These are phyloP conservation scores for Angomonas desouzai DNA, from an alignment of 208 protist species.

Conservation along the genomic window DNA sequence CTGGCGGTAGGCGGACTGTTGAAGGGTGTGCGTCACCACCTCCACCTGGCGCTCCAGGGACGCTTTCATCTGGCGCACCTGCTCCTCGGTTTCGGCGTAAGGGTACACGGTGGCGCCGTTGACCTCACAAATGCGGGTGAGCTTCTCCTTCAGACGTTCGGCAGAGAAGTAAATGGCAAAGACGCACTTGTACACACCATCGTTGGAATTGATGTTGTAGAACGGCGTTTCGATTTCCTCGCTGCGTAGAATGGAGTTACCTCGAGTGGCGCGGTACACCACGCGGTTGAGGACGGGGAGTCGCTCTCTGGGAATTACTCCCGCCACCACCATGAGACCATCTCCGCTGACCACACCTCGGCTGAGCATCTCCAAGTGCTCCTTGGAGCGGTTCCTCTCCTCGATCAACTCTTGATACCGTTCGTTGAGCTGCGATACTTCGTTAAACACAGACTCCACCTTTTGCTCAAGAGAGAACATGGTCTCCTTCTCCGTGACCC, in stretches of 20 bases:
- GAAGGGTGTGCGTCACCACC: slow-evolving; percentile 66
- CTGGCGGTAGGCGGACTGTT: slow-evolving; percentile 64
- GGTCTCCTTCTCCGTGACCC: slow-evolving; percentile 47
- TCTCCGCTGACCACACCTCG: slow-evolving; percentile 47
- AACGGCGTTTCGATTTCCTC: slow-evolving; percentile 89
- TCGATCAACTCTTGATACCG: slow-evolving; percentile 82
- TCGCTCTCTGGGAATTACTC: slow-evolving; percentile 90
- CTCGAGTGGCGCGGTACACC: slow-evolving; percentile 94
- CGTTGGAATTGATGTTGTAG: slow-evolving; percentile 76
- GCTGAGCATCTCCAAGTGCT: slow-evolving; percentile 79
- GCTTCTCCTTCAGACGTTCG: slow-evolving; percentile 78
- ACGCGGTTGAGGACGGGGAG: slow-evolving; percentile 91
- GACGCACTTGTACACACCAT: slow-evolving; percentile 89
- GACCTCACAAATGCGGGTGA: slow-evolving; percentile 95
- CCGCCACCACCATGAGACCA: slow-evolving; percentile 89
- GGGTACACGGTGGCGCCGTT: slow-evolving; percentile 94
- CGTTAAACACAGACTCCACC: slow-evolving; percentile 89
- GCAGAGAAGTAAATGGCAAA: slow-evolving; percentile 98
- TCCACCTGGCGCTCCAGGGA: slow-evolving; percentile 70
- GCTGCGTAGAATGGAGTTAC: slow-evolving; percentile 94
- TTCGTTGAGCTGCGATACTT: slow-evolving; percentile 91
- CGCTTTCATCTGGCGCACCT: slow-evolving; percentile 65
- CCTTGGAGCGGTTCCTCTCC: slow-evolving; percentile 70
- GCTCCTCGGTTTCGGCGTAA: slow-evolving; percentile 87
- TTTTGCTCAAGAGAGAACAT: slow-evolving; percentile 87